These are phyloP conservation scores for Coprinellus micaceus DNA, from an alignment of 768 basidiomycete genomes.

Conservation along the genomic window DNA sequence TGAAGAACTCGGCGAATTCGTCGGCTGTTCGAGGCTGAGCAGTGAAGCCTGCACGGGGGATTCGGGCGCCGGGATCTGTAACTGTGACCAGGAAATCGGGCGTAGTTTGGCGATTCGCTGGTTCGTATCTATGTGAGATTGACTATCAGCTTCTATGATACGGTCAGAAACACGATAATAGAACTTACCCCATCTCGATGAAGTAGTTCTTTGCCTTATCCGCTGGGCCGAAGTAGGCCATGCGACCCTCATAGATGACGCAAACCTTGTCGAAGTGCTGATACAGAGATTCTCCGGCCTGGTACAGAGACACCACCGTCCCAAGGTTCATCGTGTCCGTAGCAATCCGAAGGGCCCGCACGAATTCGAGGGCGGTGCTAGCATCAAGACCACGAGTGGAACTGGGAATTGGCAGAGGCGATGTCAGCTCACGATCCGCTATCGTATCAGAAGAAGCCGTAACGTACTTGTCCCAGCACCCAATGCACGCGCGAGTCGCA, in stretches of 20 bases:
- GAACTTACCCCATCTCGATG: conserved; percentile 46
- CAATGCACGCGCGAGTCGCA: conserved; percentile 52
- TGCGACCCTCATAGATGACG: conserved; percentile 68
- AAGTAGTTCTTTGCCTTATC: conserved; percentile 67
- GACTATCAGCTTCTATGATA: background rate
- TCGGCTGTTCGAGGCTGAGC: conserved; percentile 49
- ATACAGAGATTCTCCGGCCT: conserved; percentile 70
- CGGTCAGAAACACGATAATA: background rate
- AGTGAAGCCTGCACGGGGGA: conserved; percentile 38
- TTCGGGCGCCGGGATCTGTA: conserved; percentile 60
- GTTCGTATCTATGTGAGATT: conserved; percentile 38
- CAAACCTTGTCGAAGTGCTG: conserved; percentile 76
- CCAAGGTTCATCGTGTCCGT: conserved; percentile 52
- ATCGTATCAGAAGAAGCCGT: background rate
- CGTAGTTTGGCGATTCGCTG: conserved; percentile 62
- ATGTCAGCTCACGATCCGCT: background rate
- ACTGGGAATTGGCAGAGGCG: no score
- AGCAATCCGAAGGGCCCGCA: conserved; percentile 57
- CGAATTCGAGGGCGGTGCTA: conserved; percentile 71
- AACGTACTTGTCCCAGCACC: conserved; percentile 64
- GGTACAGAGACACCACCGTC: conserved; percentile 82
- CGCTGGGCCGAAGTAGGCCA: conserved; percentile 73
- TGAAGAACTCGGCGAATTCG: conserved; percentile 54
- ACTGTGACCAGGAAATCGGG: conserved; percentile 62
- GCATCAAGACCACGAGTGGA: conserved; percentile 64